phyloP scores from a whole-genome alignment of 2,329 filamentous ascomycete genomes.

The Arthrinium phaeospermum region DNA sequence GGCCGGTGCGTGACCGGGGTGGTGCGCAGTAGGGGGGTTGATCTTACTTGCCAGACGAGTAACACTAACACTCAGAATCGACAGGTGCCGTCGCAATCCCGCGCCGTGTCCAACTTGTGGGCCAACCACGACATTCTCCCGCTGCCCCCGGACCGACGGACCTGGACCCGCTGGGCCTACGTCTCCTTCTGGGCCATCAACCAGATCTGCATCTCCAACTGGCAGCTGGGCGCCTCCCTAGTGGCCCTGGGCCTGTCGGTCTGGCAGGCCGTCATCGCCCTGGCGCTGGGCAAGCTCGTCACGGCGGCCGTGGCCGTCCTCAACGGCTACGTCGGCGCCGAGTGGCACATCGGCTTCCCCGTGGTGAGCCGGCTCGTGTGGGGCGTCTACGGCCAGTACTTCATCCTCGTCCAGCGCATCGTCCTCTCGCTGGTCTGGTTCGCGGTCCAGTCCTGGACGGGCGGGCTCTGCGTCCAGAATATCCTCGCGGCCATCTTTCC shows the following conservation, averaged over 20 bases:
- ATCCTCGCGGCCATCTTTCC: neutral
- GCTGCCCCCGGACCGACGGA: neutral
- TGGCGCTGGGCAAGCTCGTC: neutral
- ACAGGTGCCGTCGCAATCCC: neutral
- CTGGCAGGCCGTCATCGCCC: slow-evolving; percentile 14
- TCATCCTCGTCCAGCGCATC: slow-evolving; percentile 8
- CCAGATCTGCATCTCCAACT: slow-evolving; percentile 16
- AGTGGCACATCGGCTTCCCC: slow-evolving; percentile 89
- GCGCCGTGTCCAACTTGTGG: neutral
- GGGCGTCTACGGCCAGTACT: slow-evolving; percentile 13
- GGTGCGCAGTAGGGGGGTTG: too few relatives aligned
- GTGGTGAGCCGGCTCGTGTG: slow-evolving; percentile 56
- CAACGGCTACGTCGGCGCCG: slow-evolving; percentile 77
- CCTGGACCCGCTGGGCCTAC: slow-evolving; percentile 13
- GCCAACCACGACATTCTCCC: slow-evolving; percentile 14
- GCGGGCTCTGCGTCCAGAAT: slow-evolving; percentile 4
- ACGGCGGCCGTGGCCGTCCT: slow-evolving; percentile 5
- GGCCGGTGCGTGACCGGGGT: too few relatives aligned
- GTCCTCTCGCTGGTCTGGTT: slow-evolving; percentile 15
- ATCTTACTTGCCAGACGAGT: too few relatives aligned
- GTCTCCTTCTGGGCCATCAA: slow-evolving; percentile 17
- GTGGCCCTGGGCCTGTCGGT: slow-evolving; percentile 7
- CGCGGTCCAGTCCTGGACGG: slow-evolving; percentile 11
- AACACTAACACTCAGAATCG: too few relatives aligned
- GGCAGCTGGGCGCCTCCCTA: neutral